phyloP scores from a whole-genome alignment of 768 basidiomycete genomes.

The Mycena olivaceomarginata region DNA sequence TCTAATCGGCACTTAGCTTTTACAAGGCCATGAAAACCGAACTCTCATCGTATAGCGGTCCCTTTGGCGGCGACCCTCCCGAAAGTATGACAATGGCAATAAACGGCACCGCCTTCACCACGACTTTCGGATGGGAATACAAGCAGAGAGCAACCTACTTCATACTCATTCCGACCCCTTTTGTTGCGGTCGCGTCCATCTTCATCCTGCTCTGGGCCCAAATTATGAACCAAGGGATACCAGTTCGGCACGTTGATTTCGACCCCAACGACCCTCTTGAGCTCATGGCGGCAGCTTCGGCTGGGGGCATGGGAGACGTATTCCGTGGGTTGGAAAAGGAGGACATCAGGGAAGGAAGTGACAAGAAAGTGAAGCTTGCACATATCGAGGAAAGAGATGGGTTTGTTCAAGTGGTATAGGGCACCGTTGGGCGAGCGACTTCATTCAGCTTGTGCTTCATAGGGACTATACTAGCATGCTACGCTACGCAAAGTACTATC shows the following conservation, averaged over 20 bases:
- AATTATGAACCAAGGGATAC: neutral
- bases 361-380: conserved; percentile 12
- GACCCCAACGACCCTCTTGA: conserved; percentile 18
- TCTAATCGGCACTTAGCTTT: neutral
- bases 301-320: conserved; percentile 19
- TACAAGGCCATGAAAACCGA: conserved; percentile 15
- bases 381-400: conserved; percentile 7
- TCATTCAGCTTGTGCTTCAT: no score
- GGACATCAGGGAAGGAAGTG: conserved; percentile 10
- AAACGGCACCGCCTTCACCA: neutral
- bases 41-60: neutral
- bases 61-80: neutral
- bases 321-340: conserved; percentile 7
- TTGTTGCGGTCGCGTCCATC: conserved; percentile 19
- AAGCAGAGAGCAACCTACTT: neutral
- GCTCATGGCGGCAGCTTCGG: conserved; percentile 34
- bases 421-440: no score
- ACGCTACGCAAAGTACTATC: no score
- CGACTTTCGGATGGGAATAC: conserved; percentile 23
- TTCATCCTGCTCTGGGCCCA: conserved; percentile 14
- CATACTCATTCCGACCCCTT: conserved; percentile 13
- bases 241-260: neutral
- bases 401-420: conserved; percentile 13
- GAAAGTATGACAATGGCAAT: neutral
- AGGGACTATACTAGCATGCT: no score